Percentiles rank a stretch among this genome's conserved stretches.
Conservation (phyloP, 2,329 filamentous ascomycete species). For the Fusarium nematophilum region DNA sequence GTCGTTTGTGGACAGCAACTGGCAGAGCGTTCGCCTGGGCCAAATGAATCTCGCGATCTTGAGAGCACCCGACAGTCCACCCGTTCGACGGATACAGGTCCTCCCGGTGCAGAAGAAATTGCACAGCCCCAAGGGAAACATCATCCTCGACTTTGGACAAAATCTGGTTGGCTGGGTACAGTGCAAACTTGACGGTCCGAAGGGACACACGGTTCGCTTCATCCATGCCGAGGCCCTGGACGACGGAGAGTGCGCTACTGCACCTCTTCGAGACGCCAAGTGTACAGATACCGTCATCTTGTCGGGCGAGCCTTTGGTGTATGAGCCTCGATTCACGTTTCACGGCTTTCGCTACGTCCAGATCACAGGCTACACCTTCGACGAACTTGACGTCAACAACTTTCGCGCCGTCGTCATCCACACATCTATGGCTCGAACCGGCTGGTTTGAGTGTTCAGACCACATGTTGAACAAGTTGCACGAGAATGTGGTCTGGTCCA, state of each 20-base stretch:
- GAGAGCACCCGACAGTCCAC: slow-evolving; percentile 52
- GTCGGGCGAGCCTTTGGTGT: slow-evolving; percentile 6
- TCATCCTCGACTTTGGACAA: slow-evolving; percentile 65
- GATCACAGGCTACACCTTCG: slow-evolving; percentile 39
- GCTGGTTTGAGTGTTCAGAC: slow-evolving; percentile 64
- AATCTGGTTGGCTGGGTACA: slow-evolving; percentile 65
- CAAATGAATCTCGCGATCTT: slow-evolving; percentile 38
- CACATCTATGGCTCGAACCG: slow-evolving; percentile 64
- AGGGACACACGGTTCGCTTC: slow-evolving; percentile 57
- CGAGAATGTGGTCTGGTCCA: slow-evolving; percentile 65
- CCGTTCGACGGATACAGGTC: slow-evolving; percentile 54
- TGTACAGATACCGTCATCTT: slow-evolving; percentile 60
- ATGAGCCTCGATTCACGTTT: slow-evolving; percentile 63
- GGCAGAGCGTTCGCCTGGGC: slow-evolving; percentile 31
- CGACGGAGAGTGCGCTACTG: slow-evolving; percentile 53
- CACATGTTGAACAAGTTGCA: slow-evolving; percentile 64
- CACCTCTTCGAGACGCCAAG: slow-evolving; percentile 58
- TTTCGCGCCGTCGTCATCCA: slow-evolving; percentile 55
- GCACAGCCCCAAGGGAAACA: slow-evolving; percentile 48
- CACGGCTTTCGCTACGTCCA: slow-evolving; percentile 67
- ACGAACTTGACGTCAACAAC: slow-evolving; percentile 53
- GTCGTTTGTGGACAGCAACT: neutral
- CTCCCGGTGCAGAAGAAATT: slow-evolving; percentile 30
- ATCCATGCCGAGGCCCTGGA: slow-evolving; percentile 67
- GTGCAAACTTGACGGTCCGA: slow-evolving; percentile 46